These are phyloP conservation scores for Linnemannia exigua DNA, from an alignment of 192 early-diverging fungal species.

Conservation along the genomic window DNA sequence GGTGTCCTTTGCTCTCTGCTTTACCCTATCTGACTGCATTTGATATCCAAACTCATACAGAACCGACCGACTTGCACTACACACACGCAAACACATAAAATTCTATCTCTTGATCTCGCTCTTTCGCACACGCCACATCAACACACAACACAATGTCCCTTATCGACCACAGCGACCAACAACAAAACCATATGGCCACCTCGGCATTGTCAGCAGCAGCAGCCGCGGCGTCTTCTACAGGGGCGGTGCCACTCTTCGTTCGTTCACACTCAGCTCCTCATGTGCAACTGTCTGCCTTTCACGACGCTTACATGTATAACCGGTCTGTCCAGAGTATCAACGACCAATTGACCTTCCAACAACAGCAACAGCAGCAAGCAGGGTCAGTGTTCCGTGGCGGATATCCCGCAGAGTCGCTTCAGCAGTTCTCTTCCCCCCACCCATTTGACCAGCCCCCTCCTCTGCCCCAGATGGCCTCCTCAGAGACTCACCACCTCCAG, in stretches of 20 bases:
- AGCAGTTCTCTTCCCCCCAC: constrained; percentile 18
- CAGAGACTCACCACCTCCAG: not conserved
- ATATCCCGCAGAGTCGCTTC: not conserved
- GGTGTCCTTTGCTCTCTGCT: not conserved
- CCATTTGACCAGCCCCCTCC: constrained; percentile 18
- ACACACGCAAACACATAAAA: not conserved
- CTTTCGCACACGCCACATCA: not conserved
- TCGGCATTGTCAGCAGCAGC: constrained; percentile 12
- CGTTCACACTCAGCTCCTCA: constrained; percentile 48
- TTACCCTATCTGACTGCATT: not conserved
- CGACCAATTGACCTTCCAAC: constrained; percentile 6
- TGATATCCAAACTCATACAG: not conserved
- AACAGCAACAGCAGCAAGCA: not conserved
- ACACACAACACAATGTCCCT: constrained; percentile 17
- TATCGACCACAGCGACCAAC: constrained; percentile 16
- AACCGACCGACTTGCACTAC: constrained; percentile 1
- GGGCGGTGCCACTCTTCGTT: constrained; percentile 10
- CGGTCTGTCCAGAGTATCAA: constrained; percentile 1
- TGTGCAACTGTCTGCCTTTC: constrained; percentile 8
- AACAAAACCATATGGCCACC: constrained; percentile 6
- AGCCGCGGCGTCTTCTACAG: not conserved
- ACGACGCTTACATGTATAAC: not conserved
- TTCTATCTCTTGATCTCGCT: too few species aligned
- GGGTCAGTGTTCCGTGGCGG: not conserved
- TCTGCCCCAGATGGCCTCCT: constrained; percentile 4